Base-by-base conservation (phyloP, 805 yeast genomes). In the Kodamaea sagamina region DNA sequence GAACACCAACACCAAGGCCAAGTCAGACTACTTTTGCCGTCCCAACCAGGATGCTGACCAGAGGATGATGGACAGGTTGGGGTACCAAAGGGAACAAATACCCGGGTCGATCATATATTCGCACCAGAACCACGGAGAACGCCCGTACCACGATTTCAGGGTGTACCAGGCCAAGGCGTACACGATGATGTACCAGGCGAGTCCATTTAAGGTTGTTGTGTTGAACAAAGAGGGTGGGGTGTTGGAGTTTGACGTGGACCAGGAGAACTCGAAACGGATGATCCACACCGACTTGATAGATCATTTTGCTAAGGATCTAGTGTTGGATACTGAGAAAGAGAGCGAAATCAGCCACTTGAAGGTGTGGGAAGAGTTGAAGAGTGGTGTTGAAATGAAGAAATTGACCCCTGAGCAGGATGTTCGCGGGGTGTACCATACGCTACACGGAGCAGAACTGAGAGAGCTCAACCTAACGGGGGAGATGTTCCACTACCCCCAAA, bases 321-420 rank as follows among this genome's bases (percentile, higher is more conserved):
- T n/a, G n/a, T n/a, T n/a, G n/a, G n/a, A n/a, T n/a, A n/a, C n/a
- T n/a, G n/a, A n/a, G n/a, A n/a, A n/a, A n/a, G n/a, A n/a, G n/a
- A n/a, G n/a, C n/a, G 34, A 68, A 22, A 24, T 44, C 19, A 36
- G 18, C 43, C 72, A 76, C 1, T 47, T 57, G 2, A 39, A 44
- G 4, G 74, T 65, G 43, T 63, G 64, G 32, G 26, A 52, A 1
- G 46, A 49, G 1, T 52, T 75, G 41, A 28, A 44, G 17, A 49
- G 52, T 19, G 67, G 62, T 46, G 57, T 67, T 24, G 17, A 36
- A 4, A 53, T 17, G 11, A 29, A 15, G 3, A 29, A 29, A n/a
- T 29, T 29, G 19, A 29, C 17, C 7, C 10, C 12, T 4, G 11
- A 9, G 3, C 19, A 29, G 17, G 34, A 29, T 16, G 18, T 29